Percentiles rank a stretch among this genome's conserved stretches.
Evolutionary conservation across 192 early-diverging fungal genomes (phyloP).

Genomic region (Podila horticola): DNA sequence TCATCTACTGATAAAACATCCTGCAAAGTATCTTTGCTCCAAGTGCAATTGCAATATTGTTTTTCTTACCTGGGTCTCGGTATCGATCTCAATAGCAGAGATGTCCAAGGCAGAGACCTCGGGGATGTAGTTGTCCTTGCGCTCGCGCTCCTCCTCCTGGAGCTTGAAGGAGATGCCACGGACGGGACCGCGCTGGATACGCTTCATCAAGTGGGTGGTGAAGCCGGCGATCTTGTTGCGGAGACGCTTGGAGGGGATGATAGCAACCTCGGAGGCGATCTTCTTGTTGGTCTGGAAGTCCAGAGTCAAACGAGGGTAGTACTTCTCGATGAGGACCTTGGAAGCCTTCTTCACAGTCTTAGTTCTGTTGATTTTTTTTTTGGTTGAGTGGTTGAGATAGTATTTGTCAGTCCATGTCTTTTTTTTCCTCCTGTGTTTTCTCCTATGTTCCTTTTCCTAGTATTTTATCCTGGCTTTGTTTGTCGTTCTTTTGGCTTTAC

Average conservation of each 20-base stretch:
- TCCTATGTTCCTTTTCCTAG: background rate
- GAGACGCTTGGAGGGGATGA: slow-evolving; percentile 98
- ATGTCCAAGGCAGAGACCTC: slow-evolving; percentile 96
- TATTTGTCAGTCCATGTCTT: background rate
- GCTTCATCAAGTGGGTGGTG: slow-evolving; percentile 99
- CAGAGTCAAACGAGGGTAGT: slow-evolving; percentile 98
- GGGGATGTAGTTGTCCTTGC: slow-evolving; percentile 99
- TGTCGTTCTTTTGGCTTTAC: background rate
- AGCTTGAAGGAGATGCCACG: slow-evolving; percentile 99
- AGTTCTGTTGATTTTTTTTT: slow-evolving; percentile 75
- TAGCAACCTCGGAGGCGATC: slow-evolving; percentile 96
- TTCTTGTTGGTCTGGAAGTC: slow-evolving; percentile 99
- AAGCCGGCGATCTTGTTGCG: slow-evolving; percentile 99
- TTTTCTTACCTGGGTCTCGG: slow-evolving; percentile 85
- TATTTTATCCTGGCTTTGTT: background rate
- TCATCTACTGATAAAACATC: background rate
- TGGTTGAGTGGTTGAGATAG: background rate
- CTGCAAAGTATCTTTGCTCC: background rate
- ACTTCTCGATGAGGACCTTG: slow-evolving; percentile 99
- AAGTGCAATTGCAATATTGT: background rate
- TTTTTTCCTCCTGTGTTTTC: background rate
- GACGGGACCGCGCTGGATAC: slow-evolving; percentile 98
- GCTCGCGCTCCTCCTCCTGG: slow-evolving; percentile 99
- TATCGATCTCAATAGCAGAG: slow-evolving; percentile 93
- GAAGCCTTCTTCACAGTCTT: slow-evolving; percentile 99